A percentile compares a stretch with the other conserved stretches of the same genome.
phyloP scores from a whole-genome alignment of 495 filamentous ascomycete species.

The Daldinia caldariorum region DNA sequence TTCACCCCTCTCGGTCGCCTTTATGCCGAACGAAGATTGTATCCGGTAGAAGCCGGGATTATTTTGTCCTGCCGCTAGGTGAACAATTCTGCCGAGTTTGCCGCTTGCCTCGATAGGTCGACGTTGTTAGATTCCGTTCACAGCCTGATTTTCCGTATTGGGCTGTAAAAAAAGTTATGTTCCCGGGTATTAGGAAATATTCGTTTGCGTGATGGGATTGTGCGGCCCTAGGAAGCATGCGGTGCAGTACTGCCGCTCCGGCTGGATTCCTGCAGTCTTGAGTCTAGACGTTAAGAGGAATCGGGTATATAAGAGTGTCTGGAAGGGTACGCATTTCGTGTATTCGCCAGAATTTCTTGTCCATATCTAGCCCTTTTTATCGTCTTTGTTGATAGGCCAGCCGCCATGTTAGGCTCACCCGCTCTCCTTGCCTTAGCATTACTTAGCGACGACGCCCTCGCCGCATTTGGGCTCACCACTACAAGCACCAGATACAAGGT shows the following conservation, averaged over 20 bases:
- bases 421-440: slow-evolving; percentile 14
- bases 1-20: slow-evolving; percentile 11
- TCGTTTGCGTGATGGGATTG: neutral
- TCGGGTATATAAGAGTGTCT: neutral
- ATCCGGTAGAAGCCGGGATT: slow-evolving; percentile 18
- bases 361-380: neutral
- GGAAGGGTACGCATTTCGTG: neutral
- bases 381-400: neutral
- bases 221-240: neutral
- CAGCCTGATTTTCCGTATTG: neutral
- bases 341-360: neutral
- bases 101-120: slow-evolving; percentile 27
- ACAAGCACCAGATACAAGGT: slow-evolving; percentile 42
- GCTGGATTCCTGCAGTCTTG: neutral
- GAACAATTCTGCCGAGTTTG: slow-evolving; percentile 24
- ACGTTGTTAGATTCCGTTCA: slow-evolving; percentile 9
- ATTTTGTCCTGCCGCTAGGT: slow-evolving; percentile 23
- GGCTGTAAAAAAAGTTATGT: neutral
- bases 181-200: slow-evolving; percentile 17
- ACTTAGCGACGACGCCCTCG: slow-evolving; percentile 14
- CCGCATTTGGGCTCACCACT: slow-evolving; percentile 45
- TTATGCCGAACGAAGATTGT: slow-evolving; percentile 22
- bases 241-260: neutral
- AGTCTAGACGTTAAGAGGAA: no score
- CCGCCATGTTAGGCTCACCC: slow-evolving; percentile 22